Conservation (phyloP, 2,329 filamentous ascomycete genomes). For the Nemania abortiva region DNA sequence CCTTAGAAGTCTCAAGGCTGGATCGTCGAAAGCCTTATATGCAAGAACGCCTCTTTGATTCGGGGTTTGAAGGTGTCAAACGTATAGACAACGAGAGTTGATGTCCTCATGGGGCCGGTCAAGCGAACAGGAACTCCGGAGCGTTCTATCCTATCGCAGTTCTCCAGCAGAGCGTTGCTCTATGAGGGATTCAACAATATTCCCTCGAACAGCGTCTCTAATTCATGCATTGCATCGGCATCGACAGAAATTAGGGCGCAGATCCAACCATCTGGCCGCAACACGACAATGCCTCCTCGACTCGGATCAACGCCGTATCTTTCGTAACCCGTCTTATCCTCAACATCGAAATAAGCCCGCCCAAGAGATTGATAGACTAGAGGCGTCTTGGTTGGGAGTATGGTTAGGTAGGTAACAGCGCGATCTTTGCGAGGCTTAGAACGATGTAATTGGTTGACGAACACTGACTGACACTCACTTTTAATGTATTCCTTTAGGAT, state of each 20-base stretch:
- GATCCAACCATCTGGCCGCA: conserved; percentile 48
- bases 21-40: too few species aligned
- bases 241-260: conserved; percentile 25
- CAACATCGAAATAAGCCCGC: conserved; percentile 39
- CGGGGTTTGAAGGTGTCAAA: too few species aligned
- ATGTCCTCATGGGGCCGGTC: too few species aligned
- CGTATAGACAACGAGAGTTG: too few species aligned
- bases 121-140: too few species aligned
- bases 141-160: too few species aligned
- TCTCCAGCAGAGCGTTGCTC: too few species aligned
- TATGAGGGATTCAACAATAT: conserved; percentile 5
- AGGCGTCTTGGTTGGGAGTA: conserved; percentile 37
- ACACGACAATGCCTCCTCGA: conserved; percentile 41
- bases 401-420: conserved; percentile 37
- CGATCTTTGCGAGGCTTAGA: conserved; percentile 18
- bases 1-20: too few species aligned
- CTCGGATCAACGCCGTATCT: conserved; percentile 39
- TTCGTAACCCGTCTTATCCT: conserved; percentile 32
- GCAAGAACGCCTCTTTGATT: too few species aligned
- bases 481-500: conserved; percentile 30
- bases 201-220: conserved; percentile 24
- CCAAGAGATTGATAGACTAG: conserved; percentile 42
- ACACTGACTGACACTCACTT: conserved; percentile 7
- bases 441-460: not conserved
- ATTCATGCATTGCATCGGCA: conserved; percentile 1